These are phyloP conservation scores for Adansonia gregorii DNA, from an alignment of 441 rosid genomes.

Conservation along the genomic window DNA sequence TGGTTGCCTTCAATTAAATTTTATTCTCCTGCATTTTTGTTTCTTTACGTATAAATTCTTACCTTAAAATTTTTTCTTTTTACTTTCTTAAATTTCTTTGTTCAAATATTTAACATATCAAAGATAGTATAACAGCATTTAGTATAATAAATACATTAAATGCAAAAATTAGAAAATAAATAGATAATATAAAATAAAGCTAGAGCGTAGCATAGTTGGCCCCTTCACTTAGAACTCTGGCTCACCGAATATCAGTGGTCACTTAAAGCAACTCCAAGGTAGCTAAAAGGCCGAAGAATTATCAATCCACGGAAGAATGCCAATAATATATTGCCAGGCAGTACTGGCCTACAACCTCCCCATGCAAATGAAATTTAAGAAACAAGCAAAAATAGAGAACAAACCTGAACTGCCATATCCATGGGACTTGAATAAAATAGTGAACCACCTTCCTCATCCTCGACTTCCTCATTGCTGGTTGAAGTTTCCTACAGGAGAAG, in stretches of 20 bases:
- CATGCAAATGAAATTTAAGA: slow-evolving; percentile 14
- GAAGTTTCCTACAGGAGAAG: slow-evolving; percentile 53
- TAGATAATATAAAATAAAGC: not conserved
- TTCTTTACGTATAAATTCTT: slow-evolving; percentile 5
- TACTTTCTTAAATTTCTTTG: not conserved
- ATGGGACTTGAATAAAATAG: slow-evolving; percentile 76
- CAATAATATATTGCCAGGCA: not conserved
- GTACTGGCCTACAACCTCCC: not conserved
- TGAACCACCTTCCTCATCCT: slow-evolving; percentile 75
- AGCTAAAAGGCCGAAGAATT: slow-evolving; percentile 3
- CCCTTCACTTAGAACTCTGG: not conserved
- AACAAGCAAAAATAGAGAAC: slow-evolving; percentile 25
- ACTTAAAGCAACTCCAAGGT: not conserved
- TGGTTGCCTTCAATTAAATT: not conserved
- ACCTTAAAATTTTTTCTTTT: not conserved
- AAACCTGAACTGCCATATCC: slow-evolving; percentile 81
- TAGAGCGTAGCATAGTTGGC: not conserved
- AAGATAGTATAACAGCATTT: not conserved
- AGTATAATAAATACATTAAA: not conserved
- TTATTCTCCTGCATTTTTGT: not conserved
- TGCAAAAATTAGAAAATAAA: not conserved
- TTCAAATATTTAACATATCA: not conserved
- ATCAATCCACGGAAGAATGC: slow-evolving; percentile 5
- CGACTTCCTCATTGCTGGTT: slow-evolving; percentile 48
- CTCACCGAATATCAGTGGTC: slow-evolving; percentile 10